Base-by-base conservation (phyloP, 169 alveolate genomes). In the Eimeria falciformis region DNA sequence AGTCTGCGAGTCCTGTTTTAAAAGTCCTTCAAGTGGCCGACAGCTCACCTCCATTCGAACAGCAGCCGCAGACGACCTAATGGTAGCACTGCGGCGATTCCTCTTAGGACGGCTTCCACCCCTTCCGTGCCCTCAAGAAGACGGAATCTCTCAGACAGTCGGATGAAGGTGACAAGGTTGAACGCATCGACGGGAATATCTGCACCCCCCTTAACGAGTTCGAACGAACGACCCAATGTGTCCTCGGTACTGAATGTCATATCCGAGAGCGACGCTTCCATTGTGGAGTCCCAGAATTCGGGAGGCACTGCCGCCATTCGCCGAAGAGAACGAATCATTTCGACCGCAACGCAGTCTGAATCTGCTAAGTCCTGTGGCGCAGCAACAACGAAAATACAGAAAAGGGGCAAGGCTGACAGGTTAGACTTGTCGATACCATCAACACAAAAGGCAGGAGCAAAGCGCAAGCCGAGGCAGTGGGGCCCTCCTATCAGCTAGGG, bases 31-130 rank as follows among this genome's bases (percentile, higher is more conserved):
- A n/a, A n/a, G n/a, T n/a, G n/a, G n/a, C 21, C 18, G 71, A 25
- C n/a, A 14, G 7, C 93, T 50, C 66, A 91, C 94, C 94, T 53
- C 92, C 94, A 81, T 50, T 96, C 98, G 69, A 97, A 95, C 82
- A 97, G 93, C 95, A 97, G 94, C 69, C 98, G 94, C 92, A 97
- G 78, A 50, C 98, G 95, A 23, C 99, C 99, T 29, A 97, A 90
- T 23, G 99, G 99, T 65, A 97, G 91, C 25, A 97, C 97, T 11
- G 98, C 94, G 37, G 97, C 97, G 82, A 97, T 93, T 21, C 99
- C 99, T 79, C 94, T 94, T 77, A 96, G 93, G 17, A 97, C 88
- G 75, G 95, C 95, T 58, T 96, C 94, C 82, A 96, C 78, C 27
- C 96, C 96, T 73, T 91, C 93, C 40, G 94, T 94, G 33, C 97